Evolutionary conservation across 768 basidiomycete species (phyloP).

Genomic region (Leccinum olivaceopallidum): DNA sequence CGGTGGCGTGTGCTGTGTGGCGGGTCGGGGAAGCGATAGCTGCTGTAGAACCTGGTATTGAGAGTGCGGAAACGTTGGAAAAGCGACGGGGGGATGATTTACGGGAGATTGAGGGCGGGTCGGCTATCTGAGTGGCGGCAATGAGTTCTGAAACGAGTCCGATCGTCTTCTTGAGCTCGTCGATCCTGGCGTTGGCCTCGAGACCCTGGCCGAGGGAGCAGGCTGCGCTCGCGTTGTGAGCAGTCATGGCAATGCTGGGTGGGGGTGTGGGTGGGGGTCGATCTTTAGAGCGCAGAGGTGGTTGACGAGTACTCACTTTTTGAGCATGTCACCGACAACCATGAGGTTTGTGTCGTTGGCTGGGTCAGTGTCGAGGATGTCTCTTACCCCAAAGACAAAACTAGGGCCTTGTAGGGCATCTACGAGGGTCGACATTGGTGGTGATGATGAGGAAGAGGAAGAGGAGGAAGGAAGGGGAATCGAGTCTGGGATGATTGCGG

Average conservation of each 20-base stretch:
- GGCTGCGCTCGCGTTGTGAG: constrained; percentile 54
- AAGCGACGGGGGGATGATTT: constrained; percentile 28
- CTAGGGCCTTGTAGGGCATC: neutral
- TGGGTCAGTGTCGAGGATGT: constrained; percentile 31
- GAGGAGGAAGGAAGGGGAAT: constrained; percentile 29
- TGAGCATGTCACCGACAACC: constrained; percentile 50
- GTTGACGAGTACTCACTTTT: constrained; percentile 41
- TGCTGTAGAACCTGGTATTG: constrained; percentile 45
- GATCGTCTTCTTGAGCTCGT: constrained; percentile 56
- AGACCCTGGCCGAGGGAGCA: constrained; percentile 47
- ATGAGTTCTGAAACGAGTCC: constrained; percentile 56
- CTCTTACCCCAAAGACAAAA: constrained; percentile 29
- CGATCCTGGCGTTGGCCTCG: constrained; percentile 52
- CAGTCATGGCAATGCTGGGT: constrained; percentile 60
- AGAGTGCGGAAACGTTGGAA: constrained; percentile 16
- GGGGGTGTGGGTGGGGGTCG: constrained; percentile 7
- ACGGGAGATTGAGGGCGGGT: constrained; percentile 35
- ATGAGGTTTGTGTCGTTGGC: constrained; percentile 48
- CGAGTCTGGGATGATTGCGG: neutral
- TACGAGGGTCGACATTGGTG: constrained; percentile 13
- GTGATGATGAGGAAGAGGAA: constrained; percentile 23
- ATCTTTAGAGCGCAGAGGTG: constrained; percentile 15
- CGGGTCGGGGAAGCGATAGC: constrained; percentile 21
- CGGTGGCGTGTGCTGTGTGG: constrained; percentile 18
- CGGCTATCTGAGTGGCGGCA: constrained; percentile 40